Percentiles rank a stretch among this genome's conserved stretches.
phyloP scores from a whole-genome alignment of 208 protist genomes.

The Angomonas desouzai region DNA sequence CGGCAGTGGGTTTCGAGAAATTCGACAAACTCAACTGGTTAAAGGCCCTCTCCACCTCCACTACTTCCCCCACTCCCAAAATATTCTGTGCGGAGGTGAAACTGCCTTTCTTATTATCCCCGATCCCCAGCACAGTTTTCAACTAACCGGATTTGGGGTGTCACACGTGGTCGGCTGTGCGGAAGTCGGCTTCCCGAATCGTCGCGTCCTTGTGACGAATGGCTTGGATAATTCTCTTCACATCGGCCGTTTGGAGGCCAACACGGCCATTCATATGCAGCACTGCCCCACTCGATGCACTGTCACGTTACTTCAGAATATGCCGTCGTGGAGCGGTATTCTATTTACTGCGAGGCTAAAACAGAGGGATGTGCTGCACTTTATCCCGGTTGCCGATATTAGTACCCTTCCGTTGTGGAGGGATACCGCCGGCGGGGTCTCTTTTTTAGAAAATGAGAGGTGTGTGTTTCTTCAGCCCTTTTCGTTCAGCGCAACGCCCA shows the following conservation, averaged over 20 bases:
- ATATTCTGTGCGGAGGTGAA: background rate
- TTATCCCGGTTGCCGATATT: conserved; percentile 19
- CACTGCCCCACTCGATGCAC: conserved; percentile 49
- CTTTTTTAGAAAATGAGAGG: conserved; percentile 74
- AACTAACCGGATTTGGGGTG: background rate
- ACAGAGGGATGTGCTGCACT: conserved; percentile 58
- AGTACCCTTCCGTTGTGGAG: background rate
- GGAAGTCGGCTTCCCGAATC: background rate
- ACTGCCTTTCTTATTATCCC: background rate
- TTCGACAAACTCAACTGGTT: background rate
- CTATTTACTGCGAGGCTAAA: conserved; percentile 41
- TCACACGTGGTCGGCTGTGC: background rate
- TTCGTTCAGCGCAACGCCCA: conserved; percentile 21
- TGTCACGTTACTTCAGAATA: conserved; percentile 59
- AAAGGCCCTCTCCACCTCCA: background rate
- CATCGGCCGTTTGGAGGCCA: conserved; percentile 28
- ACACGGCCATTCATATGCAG: conserved; percentile 44
- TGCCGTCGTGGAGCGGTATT: conserved; percentile 51
- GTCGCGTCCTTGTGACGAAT: background rate
- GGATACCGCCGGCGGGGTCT: conserved; percentile 9
- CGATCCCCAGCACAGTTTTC: background rate
- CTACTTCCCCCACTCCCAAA: background rate
- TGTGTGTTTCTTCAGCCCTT: conserved; percentile 72
- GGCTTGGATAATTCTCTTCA: conserved; percentile 7
- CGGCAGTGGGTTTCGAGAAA: background rate